phyloP scores from a whole-genome alignment of 2,329 filamentous ascomycete genomes.

The Pseudogymnoascus sp. region DNA sequence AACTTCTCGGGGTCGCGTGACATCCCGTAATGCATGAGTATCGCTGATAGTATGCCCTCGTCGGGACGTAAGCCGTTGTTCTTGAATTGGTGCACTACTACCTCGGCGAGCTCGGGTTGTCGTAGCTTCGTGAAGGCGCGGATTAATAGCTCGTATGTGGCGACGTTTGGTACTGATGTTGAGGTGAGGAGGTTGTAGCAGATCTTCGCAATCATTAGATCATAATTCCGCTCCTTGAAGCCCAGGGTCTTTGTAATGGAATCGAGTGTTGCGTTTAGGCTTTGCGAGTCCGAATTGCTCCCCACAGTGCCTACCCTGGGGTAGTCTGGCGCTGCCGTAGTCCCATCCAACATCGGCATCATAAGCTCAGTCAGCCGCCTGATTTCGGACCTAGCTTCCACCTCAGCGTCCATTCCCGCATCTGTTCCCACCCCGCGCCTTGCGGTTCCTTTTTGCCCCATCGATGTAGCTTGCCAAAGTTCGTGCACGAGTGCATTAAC shows the following conservation, averaged over 20 bases:
- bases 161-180: conserved; percentile 54
- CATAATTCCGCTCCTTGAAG: conserved; percentile 16
- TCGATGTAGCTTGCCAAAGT: neutral
- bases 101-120: conserved; percentile 44
- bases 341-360: neutral
- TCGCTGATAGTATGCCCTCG: conserved; percentile 22
- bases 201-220: conserved; percentile 34
- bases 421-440: neutral
- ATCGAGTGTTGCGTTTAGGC: neutral
- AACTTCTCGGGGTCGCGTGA: conserved; percentile 24
- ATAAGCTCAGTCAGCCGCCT: neutral
- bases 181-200: conserved; percentile 62
- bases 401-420: neutral
- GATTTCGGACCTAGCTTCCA: neutral
- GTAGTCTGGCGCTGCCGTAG: neutral
- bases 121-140: conserved; percentile 53
- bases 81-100: conserved; percentile 39
- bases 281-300: too few relatives aligned
- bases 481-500: neutral
- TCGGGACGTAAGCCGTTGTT: conserved; percentile 18
- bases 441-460: neutral
- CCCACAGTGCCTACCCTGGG: neutral
- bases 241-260: neutral
- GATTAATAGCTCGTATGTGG: conserved; percentile 67
- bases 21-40: conserved; percentile 28